A percentile compares a stretch with the other conserved stretches of the same genome.
Conservation (phyloP, 306 rosid genomes). For the Castanopsis chinensis region DNA sequence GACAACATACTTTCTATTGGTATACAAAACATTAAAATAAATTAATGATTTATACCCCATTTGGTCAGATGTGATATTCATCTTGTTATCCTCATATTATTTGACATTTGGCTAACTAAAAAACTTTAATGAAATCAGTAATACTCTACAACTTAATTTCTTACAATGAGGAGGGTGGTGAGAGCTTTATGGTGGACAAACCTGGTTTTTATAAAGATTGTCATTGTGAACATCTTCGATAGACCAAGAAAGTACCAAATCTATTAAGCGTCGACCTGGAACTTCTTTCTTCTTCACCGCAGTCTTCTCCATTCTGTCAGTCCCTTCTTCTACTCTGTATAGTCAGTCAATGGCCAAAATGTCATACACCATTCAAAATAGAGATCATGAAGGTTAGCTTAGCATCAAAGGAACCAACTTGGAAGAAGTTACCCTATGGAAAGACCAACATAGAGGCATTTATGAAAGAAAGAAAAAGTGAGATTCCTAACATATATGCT, state of each 20-base stretch:
- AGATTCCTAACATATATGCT: no score
- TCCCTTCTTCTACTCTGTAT: neutral
- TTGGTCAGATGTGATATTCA: no score
- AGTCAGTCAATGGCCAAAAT: neutral
- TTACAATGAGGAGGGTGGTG: neutral
- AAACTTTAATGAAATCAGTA: neutral
- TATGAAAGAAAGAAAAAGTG: no score
- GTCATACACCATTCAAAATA: neutral
- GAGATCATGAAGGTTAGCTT: neutral
- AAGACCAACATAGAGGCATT: no score
- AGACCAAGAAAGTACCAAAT: conserved; percentile 41
- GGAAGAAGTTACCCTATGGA: neutral
- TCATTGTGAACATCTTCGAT: conserved; percentile 24
- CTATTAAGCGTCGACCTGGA: conserved; percentile 9
- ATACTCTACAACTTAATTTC: no score
- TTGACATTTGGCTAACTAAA: neutral
- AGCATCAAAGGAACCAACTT: neutral
- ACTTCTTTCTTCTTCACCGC: neutral
- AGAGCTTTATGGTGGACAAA: neutral
- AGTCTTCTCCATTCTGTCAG: neutral
- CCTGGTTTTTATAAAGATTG: conserved; percentile 24
- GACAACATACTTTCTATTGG: no score
- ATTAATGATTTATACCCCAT: neutral
- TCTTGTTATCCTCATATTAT: no score
- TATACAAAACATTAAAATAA: neutral